Base-by-base conservation (phyloP, 2,329 filamentous ascomycete species). In the Pseudogymnoascus sp. region DNA sequence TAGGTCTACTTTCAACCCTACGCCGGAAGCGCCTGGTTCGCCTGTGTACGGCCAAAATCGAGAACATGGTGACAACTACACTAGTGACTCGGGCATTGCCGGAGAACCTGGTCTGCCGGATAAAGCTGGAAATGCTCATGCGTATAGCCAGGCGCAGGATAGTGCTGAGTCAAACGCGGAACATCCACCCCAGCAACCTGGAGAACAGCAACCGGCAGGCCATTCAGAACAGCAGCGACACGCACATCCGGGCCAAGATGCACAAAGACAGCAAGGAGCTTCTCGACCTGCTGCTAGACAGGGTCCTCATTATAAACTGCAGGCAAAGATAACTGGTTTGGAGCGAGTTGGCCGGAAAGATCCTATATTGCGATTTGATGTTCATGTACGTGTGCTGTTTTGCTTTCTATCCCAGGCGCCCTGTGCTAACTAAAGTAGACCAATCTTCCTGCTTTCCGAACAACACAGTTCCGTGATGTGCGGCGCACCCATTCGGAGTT, bases 401-500 rank as follows among this genome's bases (percentile, higher is more conserved):
- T 23, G 7, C 26, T 10, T 26, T 37, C 6, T 40, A 11, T 31
- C 17, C 23, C 3, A 59, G 11, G 50, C 26, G 19, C 21, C 61
- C 35, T 63, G 33, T 59, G 15, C 29, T 33, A 21, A 38, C 35
- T 19, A 29, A 35, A 3, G 64, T 23, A 99, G 95, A 99, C 95
- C 68, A 99, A 99, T 77, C 88, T 99, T n/a, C 93, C 93, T 62
- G 93, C 93, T 70, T 99, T 97, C 77, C 87, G 95, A 70, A 99
- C 95, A 0, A 99, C 95, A 4, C 95, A 99, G 75, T 99, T 97
- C 78, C 92, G 95, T 72, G 95, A 99, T 76, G 92, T 99, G 68
- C 90, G 95, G 70, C 90, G 95, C 65, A 88, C 96, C 66, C 95
- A 99, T 77, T 92, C 91, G 59, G 95, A 99, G 74, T 99, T 99